These are phyloP conservation scores for Mycogone perniciosa DNA, from an alignment of 2,329 filamentous ascomycete species.

Conservation along the genomic window DNA sequence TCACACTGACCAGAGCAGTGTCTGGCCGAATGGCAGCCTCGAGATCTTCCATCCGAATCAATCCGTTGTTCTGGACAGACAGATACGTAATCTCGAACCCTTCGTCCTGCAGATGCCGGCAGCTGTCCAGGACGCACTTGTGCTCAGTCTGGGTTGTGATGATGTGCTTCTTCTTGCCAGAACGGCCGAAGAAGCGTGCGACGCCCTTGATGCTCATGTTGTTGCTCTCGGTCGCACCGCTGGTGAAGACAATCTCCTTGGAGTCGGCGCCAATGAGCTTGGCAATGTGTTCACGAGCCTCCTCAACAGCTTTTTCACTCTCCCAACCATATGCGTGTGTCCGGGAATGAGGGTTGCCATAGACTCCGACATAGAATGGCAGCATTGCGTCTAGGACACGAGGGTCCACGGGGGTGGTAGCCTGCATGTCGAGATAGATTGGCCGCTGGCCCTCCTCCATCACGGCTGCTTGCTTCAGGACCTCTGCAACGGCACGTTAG, in stretches of 20 bases:
- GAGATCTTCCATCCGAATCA: slow-evolving; percentile 76
- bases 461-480: slow-evolving; percentile 84
- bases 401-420: slow-evolving; percentile 90
- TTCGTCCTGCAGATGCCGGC: slow-evolving; percentile 92
- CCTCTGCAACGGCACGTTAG: slow-evolving; percentile 40
- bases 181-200: slow-evolving; percentile 85
- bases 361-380: slow-evolving; percentile 85
- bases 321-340: slow-evolving; percentile 99
- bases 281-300: slow-evolving; percentile 77
- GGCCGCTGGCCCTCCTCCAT: slow-evolving; percentile 90
- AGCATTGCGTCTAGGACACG: slow-evolving; percentile 95
- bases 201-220: slow-evolving; percentile 99
- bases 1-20: slow-evolving; percentile 88
- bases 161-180: slow-evolving; percentile 96
- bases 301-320: slow-evolving; percentile 87
- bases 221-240: slow-evolving; percentile 95
- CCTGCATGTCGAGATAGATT: slow-evolving; percentile 98
- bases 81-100: slow-evolving; percentile 97
- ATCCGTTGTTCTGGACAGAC: slow-evolving; percentile 79
- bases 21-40: slow-evolving; percentile 87
- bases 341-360: slow-evolving; percentile 93
- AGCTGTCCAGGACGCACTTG: slow-evolving; percentile 97
- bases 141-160: slow-evolving; percentile 97
- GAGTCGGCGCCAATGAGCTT: slow-evolving; percentile 85
- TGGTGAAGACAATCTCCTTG: slow-evolving; percentile 99